phyloP scores from a whole-genome alignment of 768 basidiomycete species.

The Naganishia onofrii region DNA sequence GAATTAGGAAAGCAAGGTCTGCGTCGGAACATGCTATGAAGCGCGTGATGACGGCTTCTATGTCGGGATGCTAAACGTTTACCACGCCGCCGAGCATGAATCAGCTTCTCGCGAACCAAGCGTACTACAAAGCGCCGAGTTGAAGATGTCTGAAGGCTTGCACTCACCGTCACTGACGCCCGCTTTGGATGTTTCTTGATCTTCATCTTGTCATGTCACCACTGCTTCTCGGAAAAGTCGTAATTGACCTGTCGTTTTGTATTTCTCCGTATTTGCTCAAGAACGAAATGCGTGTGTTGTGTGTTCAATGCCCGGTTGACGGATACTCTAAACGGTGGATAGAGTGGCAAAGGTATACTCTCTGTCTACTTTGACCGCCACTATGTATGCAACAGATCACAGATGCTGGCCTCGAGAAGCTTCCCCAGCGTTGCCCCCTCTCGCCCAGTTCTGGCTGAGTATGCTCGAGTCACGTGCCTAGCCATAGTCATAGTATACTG shows the following conservation, averaged over 20 bases:
- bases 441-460: background rate
- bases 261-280: background rate
- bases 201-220: constrained; percentile 42
- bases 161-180: constrained; percentile 38
- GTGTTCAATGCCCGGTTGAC: background rate
- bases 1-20: constrained; percentile 62
- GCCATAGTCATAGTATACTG: no score
- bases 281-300: background rate
- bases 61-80: constrained; percentile 43
- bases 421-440: background rate
- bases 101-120: no score
- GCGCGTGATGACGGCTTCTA: constrained; percentile 73
- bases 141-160: constrained; percentile 8
- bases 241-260: background rate
- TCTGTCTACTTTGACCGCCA: no score
- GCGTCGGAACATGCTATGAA: constrained; percentile 67
- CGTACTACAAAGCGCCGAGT: no score
- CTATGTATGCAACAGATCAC: no score
- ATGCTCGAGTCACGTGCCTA: no score
- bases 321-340: no score
- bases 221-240: background rate
- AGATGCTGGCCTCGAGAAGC: background rate
- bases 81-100: no score
- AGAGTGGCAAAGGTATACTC: no score
- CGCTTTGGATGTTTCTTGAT: constrained; percentile 44